These are phyloP conservation scores for Gynostemma pentaphyllum DNA, from an alignment of 306 rosid genomes.

Conservation along the genomic window DNA sequence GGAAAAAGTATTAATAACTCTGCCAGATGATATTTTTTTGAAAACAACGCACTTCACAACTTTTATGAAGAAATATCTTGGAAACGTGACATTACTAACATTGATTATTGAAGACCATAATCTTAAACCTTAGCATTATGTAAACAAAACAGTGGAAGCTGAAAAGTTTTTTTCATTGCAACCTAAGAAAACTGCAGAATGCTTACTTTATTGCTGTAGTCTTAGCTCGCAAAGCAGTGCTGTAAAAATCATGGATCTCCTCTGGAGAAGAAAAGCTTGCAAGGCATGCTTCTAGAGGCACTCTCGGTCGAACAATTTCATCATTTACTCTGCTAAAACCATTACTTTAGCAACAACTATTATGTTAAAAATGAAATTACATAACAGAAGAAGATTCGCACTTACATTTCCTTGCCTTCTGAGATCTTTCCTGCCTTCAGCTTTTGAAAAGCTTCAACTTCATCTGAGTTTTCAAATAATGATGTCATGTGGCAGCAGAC, in stretches of 20 bases:
- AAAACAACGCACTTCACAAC: too few relatives aligned
- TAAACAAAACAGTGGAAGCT: neutral
- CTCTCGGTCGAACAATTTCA: constrained; percentile 94
- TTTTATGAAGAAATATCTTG: too few relatives aligned
- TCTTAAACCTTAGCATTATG: neutral
- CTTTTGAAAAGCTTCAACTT: constrained; percentile 59
- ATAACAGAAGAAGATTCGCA: constrained; percentile 14
- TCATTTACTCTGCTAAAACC: constrained; percentile 38
- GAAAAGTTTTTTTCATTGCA: neutral
- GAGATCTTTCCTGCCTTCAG: constrained; percentile 57
- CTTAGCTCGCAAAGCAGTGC: constrained; percentile 74
- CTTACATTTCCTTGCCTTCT: constrained; percentile 92
- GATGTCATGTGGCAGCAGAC: constrained; percentile 9
- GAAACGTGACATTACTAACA: neutral
- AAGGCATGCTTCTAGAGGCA: constrained; percentile 89
- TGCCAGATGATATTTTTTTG: too few relatives aligned
- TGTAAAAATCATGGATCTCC: constrained; percentile 91
- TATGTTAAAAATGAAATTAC: constrained; percentile 2
- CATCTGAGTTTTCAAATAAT: constrained; percentile 50
- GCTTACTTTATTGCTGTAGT: constrained; percentile 88
- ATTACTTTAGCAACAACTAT: constrained; percentile 22
- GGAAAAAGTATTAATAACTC: too few relatives aligned
- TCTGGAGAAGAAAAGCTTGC: constrained; percentile 76
- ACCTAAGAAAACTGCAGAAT: neutral
- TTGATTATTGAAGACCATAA: neutral